These are phyloP conservation scores for Telopea speciosissima DNA, from an alignment of 177 flowering plant genomes.

Conservation along the genomic window DNA sequence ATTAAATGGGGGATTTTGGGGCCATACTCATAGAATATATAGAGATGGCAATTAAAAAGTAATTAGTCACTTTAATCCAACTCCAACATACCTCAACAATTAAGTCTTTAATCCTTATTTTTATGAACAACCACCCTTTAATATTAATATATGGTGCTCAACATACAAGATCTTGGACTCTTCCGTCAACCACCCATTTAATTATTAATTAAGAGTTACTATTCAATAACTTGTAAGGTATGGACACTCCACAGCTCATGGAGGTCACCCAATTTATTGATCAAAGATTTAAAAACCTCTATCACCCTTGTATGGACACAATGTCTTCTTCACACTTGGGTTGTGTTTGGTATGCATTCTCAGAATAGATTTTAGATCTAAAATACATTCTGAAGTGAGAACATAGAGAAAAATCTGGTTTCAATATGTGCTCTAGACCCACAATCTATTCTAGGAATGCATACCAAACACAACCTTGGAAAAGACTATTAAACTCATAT, in stretches of 20 bases:
- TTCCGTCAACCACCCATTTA: constrained; percentile 7
- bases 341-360: too few species aligned
- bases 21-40: not conserved
- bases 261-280: too few species aligned
- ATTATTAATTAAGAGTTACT: not conserved
- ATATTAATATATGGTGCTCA: not conserved
- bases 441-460: too few species aligned
- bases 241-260: not conserved
- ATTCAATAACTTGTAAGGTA: constrained; percentile 7
- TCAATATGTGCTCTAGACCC: too few species aligned
- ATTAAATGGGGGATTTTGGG: not conserved
- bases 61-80: not conserved
- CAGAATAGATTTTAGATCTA: too few species aligned
- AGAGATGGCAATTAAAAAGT: not conserved
- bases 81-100: not conserved
- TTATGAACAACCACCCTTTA: not conserved
- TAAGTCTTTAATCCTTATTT: not conserved
- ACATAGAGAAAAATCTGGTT: too few species aligned
- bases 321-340: too few species aligned
- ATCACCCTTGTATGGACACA: too few species aligned
- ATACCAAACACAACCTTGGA: too few species aligned
- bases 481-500: too few species aligned
- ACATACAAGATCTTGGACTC: constrained; percentile 12
- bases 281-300: too few species aligned
- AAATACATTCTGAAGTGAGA: too few species aligned